phyloP scores from a whole-genome alignment of 176 grass and related monocot genomes.

The Oryza officinalis region DNA sequence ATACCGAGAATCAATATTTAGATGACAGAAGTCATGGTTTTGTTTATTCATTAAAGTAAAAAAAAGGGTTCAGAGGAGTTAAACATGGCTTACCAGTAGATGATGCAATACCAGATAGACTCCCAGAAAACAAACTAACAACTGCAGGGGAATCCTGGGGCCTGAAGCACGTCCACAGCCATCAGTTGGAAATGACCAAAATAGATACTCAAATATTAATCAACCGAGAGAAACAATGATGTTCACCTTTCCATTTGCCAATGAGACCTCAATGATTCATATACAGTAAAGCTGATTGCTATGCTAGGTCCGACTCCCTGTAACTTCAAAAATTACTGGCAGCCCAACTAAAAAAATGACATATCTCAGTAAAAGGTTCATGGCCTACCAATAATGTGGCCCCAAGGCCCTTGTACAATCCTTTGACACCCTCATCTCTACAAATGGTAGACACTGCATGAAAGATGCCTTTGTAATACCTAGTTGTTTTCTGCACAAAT shows the following conservation, averaged over 20 bases:
- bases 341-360: slow-evolving; percentile 18
- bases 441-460: slow-evolving; percentile 84
- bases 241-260: slow-evolving; percentile 86
- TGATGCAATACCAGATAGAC: slow-evolving; percentile 89
- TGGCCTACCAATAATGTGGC: slow-evolving; percentile 82
- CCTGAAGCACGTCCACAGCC: slow-evolving; percentile 41
- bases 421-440: slow-evolving; percentile 81
- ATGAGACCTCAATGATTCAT: slow-evolving; percentile 82
- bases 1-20: neutral
- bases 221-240: slow-evolving; percentile 25
- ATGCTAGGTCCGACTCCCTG: slow-evolving; percentile 95
- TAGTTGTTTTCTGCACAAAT: slow-evolving; percentile 72
- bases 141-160: slow-evolving; percentile 63
- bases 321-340: slow-evolving; percentile 47
- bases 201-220: neutral
- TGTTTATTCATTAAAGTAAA: neutral
- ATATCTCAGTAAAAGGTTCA: slow-evolving; percentile 37
- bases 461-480: slow-evolving; percentile 88
- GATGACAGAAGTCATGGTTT: neutral
- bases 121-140: slow-evolving; percentile 86
- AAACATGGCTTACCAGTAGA: slow-evolving; percentile 67
- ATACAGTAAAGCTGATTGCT: slow-evolving; percentile 96
- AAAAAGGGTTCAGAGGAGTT: neutral
- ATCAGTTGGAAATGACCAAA: neutral
- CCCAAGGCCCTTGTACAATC: slow-evolving; percentile 92